Conservation (phyloP, 305 asterid genomes). For the Salvia sclarea region DNA sequence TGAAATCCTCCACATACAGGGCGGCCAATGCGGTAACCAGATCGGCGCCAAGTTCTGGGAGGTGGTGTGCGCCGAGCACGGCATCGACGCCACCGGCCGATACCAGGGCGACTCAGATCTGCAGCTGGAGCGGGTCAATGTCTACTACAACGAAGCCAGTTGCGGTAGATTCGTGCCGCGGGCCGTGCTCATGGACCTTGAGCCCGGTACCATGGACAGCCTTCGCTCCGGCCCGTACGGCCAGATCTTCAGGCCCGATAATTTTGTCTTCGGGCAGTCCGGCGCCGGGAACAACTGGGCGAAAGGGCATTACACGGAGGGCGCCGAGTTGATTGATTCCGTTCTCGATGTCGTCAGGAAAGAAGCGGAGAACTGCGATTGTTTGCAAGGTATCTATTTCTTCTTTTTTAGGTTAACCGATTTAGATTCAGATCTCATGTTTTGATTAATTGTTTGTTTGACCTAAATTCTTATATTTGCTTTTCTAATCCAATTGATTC, state of each 20-base stretch:
- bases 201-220: slow-evolving; percentile 80
- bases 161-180: slow-evolving; percentile 70
- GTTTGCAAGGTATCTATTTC: slow-evolving; percentile 51
- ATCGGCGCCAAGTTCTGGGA: slow-evolving; percentile 79
- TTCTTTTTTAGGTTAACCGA: background rate
- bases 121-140: slow-evolving; percentile 70
- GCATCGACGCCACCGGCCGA: slow-evolving; percentile 66
- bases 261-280: slow-evolving; percentile 71
- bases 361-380: slow-evolving; percentile 76
- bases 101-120: slow-evolving; percentile 65
- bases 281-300: slow-evolving; percentile 80
- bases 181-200: slow-evolving; percentile 80
- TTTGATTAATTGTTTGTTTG: background rate
- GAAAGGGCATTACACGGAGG: slow-evolving; percentile 69
- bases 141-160: slow-evolving; percentile 69
- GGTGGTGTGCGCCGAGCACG: slow-evolving; percentile 79
- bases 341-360: slow-evolving; percentile 77
- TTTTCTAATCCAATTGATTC: no score
- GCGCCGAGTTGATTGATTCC: slow-evolving; percentile 73
- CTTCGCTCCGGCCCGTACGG: slow-evolving; percentile 66
- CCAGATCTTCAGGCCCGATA: slow-evolving; percentile 70
- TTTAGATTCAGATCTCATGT: background rate
- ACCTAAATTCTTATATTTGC: background rate
- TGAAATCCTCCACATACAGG: slow-evolving; percentile 76
- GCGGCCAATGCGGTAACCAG: slow-evolving; percentile 83